Base-by-base conservation (phyloP, 371 early-diverging fungal species). In the Rhizomucor pusillus region DNA sequence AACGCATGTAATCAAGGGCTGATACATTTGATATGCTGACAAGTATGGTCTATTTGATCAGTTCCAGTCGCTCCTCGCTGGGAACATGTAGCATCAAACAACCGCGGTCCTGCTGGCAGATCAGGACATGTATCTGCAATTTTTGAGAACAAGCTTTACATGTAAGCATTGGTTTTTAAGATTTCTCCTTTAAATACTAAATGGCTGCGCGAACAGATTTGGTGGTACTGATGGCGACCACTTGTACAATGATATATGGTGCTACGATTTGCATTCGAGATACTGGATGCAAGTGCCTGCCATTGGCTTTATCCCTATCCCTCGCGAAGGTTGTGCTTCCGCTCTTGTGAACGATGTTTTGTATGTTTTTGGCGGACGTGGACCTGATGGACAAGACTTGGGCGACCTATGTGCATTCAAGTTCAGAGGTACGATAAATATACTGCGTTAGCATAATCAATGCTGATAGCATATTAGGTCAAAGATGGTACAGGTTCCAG, bases 241-340 rank as follows among this genome's bases (percentile, higher is more conserved):
- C 45, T 77, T 84, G 51, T 86, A 80, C 58, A 89, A 89, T 57
- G 91, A 91, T 61, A 71, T 90, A 62, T 91, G 90, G 91, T 67
- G 73, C 13, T 88, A 79, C 53, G 86, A 86, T 59, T 62, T 85
- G 20, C 77, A 73, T 20, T 63, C 66, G 4, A 64, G 79, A 36
- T 54, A 57, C 24, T 91, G 91, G 91, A 50, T 66, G 22, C 77
- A 69, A 55, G 71, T 90, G 5, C 71, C 77, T 10, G 84, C 85
- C 2, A 79, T 75, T 19, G 90, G 90, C 0, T 81, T 75, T 16
- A 71, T 79, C 18, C 91, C 91, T 18, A 67, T 79, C 6, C 78
- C 87, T 41, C 80, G 91, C 48, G 82, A 86, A 49, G 77, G 82
- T 2, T 86, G 86, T 60, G 80, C 85, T 3, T 66, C 85, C 39